Percentiles rank a stretch among this genome's conserved stretches.
These are phyloP conservation scores for Chenopodium berlandieri DNA, from an alignment of 148 eudicot genomes.

Conservation along the genomic window DNA sequence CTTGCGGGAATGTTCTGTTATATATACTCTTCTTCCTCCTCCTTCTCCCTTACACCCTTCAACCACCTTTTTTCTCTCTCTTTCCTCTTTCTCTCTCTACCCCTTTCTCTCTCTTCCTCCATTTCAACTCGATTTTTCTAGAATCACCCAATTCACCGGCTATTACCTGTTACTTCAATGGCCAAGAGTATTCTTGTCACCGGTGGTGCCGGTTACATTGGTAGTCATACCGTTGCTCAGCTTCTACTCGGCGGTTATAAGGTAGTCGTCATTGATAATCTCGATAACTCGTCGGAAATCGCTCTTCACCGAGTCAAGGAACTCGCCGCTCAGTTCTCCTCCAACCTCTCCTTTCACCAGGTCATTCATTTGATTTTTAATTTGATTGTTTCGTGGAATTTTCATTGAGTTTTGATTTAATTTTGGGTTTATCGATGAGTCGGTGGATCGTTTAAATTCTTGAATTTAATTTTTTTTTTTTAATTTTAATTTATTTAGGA, in stretches of 20 bases:
- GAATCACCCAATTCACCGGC: not conserved
- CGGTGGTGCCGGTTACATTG: slow-evolving; percentile 96
- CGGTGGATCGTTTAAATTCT: slow-evolving; percentile 26
- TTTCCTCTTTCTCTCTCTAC: not conserved
- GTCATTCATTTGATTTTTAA: slow-evolving; percentile 13
- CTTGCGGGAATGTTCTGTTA: slow-evolving; percentile 28
- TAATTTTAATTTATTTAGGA: not conserved
- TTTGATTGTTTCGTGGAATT: not conserved
- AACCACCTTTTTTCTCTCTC: not conserved
- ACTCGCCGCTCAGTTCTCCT: slow-evolving; percentile 61
- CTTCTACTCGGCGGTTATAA: slow-evolving; percentile 62
- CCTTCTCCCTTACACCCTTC: not conserved
- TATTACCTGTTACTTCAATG: slow-evolving; percentile 21
- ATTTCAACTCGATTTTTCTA: not conserved
- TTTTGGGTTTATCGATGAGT: slow-evolving; percentile 1
- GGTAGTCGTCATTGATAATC: slow-evolving; percentile 74
- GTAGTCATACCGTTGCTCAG: slow-evolving; percentile 86
- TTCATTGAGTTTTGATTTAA: not conserved
- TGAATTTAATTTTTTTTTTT: not conserved
- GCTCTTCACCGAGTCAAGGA: slow-evolving; percentile 67
- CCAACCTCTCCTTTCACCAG: slow-evolving; percentile 67
- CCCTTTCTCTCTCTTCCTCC: not conserved
- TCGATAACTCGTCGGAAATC: slow-evolving; percentile 74
- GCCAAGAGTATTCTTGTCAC: slow-evolving; percentile 67
- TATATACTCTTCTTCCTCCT: not conserved